These are phyloP conservation scores for Ceratobasidium sp. DNA, from an alignment of 1,284 basidiomycete genomes.

Conservation along the genomic window DNA sequence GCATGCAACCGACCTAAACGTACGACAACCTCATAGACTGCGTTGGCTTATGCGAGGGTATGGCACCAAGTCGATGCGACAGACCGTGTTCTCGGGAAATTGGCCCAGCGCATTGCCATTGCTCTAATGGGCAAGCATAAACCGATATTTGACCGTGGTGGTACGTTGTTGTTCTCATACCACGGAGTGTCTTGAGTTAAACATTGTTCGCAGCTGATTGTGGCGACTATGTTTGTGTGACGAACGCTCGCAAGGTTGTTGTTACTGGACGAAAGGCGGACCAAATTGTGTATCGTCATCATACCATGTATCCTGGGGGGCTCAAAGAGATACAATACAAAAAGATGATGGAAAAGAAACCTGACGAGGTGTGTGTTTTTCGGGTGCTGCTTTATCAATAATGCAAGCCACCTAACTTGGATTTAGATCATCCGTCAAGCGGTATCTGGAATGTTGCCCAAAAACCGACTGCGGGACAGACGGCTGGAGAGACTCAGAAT, in stretches of 20 bases:
- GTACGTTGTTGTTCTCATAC: constrained; percentile 63
- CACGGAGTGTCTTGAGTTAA: not conserved
- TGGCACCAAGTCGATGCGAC: constrained; percentile 97
- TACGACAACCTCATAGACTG: constrained; percentile 74
- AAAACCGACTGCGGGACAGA: constrained; percentile 91
- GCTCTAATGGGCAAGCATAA: constrained; percentile 99
- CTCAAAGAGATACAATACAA: constrained; percentile 90
- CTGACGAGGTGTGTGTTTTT: constrained; percentile 84
- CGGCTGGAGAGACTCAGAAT: constrained; percentile 88
- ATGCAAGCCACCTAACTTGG: constrained; percentile 17
- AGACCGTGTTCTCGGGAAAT: constrained; percentile 90
- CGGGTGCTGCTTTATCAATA: constrained; percentile 3
- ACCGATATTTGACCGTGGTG: constrained; percentile 92
- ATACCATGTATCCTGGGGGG: constrained; percentile 94
- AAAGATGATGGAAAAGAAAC: constrained; percentile 84
- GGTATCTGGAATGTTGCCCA: constrained; percentile 96
- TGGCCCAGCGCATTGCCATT: constrained; percentile 92
- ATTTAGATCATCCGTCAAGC: constrained; percentile 93
- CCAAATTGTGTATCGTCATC: constrained; percentile 89
- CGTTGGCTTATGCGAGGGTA: constrained; percentile 90
- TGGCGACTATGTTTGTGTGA: constrained; percentile 98
- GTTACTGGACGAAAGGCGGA: constrained; percentile 92
- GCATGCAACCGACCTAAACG: not conserved
- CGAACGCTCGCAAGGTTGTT: constrained; percentile 85
- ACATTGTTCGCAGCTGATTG: constrained; percentile 76